Conservation (phyloP, 345 rosid genomes). For the Populus alba region DNA sequence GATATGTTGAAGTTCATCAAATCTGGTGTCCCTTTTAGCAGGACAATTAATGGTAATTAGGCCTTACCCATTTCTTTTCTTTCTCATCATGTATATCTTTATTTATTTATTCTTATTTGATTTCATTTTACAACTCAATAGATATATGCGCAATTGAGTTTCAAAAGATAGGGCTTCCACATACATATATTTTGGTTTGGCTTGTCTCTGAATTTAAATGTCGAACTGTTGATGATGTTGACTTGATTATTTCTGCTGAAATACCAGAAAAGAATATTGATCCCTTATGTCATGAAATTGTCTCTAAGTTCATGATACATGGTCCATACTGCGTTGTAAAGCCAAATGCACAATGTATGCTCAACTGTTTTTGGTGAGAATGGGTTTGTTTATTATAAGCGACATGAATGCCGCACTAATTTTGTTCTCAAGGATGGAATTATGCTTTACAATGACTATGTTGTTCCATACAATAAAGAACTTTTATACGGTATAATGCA, state of each 20-base stretch:
- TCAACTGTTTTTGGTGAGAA: not conserved
- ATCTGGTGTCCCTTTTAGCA: too few relatives aligned
- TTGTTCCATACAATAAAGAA: not conserved
- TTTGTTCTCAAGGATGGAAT: not conserved
- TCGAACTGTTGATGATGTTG: accelerated
- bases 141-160: not conserved
- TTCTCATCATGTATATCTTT: too few relatives aligned
- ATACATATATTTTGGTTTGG: not conserved
- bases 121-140: not conserved
- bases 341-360: not conserved
- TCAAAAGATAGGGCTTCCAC: not conserved
- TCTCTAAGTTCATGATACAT: not conserved
- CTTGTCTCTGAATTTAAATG: not conserved
- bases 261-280: accelerated
- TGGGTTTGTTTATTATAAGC: not conserved
- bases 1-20: too few relatives aligned
- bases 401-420: not conserved
- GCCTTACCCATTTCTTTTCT: too few relatives aligned
- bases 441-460: not conserved
- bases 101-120: too few relatives aligned
- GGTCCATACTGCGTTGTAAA: not conserved
- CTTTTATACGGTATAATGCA: not conserved
- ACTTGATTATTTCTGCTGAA: not conserved
- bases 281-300: not conserved
- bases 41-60: too few relatives aligned